phyloP scores from a whole-genome alignment of 179 eudicot species.

The Silene vulgaris region DNA sequence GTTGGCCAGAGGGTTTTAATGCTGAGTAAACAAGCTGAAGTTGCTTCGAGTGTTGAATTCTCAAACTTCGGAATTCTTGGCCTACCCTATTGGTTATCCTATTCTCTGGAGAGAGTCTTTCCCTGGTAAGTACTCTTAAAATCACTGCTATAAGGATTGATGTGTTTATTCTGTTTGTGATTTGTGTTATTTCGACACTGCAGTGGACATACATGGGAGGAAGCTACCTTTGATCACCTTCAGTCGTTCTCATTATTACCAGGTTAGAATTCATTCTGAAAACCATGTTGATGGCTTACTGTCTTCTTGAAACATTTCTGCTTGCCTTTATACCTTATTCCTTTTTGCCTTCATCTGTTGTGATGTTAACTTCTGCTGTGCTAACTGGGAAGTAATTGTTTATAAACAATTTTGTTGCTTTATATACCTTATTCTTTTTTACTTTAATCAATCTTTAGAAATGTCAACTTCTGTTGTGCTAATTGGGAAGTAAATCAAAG shows the following conservation, averaged over 20 bases:
- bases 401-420: not conserved
- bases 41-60: slow-evolving; percentile 41
- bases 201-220: slow-evolving; percentile 40
- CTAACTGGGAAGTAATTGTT: not conserved
- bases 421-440: not conserved
- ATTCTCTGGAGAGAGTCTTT: slow-evolving; percentile 58
- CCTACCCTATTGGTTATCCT: slow-evolving; percentile 72
- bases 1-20: slow-evolving; percentile 70
- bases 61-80: slow-evolving; percentile 74
- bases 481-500: too few species aligned
- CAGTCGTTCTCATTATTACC: slow-evolving; percentile 63
- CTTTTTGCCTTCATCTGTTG: not conserved
- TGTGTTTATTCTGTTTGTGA: not conserved
- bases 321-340: not conserved
- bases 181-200: slow-evolving; percentile 22
- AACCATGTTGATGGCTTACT: not conserved
- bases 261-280: slow-evolving; percentile 38
- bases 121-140: slow-evolving; percentile 42
- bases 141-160: not conserved
- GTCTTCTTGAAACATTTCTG: not conserved
- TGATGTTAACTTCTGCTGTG: not conserved
- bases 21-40: slow-evolving; percentile 42
- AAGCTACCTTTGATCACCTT: slow-evolving; percentile 45
- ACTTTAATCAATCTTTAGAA: not conserved
- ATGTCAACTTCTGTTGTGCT: too few species aligned